phyloP scores from a whole-genome alignment of 2,329 filamentous ascomycete genomes.

The Triangularia verruculosa region DNA sequence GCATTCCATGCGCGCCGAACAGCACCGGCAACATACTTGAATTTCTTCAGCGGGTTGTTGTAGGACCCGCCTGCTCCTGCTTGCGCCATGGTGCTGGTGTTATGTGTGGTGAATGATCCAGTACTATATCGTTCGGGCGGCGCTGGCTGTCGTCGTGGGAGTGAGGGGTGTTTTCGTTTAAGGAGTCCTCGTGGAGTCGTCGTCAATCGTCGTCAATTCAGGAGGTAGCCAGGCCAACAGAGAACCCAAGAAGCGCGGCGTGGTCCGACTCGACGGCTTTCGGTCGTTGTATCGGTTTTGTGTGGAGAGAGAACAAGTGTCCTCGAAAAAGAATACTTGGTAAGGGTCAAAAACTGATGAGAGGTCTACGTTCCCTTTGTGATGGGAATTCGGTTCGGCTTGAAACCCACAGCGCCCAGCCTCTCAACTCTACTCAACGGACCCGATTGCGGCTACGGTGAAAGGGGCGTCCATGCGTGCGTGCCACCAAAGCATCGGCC shows the following conservation, averaged over 20 bases:
- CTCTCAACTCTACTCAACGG: background rate
- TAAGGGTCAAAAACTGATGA: background rate
- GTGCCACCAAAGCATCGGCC: background rate
- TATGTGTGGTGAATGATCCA: background rate
- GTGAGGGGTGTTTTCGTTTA: background rate
- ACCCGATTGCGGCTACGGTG: conserved; percentile 11
- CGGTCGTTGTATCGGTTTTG: background rate
- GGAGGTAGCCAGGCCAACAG: background rate
- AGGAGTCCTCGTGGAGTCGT: background rate
- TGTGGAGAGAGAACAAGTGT: conserved; percentile 6
- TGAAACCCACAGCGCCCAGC: background rate
- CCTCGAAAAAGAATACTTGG: background rate
- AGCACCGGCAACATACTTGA: conserved; percentile 66
- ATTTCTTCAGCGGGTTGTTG: conserved; percentile 99
- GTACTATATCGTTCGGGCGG: background rate
- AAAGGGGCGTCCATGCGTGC: conserved; percentile 13
- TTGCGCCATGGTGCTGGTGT: conserved; percentile 66
- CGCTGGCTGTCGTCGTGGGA: background rate
- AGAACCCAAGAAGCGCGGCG: background rate
- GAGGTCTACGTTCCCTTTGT: background rate
- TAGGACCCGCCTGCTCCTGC: conserved; percentile 72
- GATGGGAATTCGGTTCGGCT: conserved; percentile 1
- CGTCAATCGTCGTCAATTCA: background rate
- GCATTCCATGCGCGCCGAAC: background rate
- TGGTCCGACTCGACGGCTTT: background rate